Evolutionary conservation across 2,329 filamentous ascomycete genomes (phyloP).

Genomic region (Mycogone perniciosa): DNA sequence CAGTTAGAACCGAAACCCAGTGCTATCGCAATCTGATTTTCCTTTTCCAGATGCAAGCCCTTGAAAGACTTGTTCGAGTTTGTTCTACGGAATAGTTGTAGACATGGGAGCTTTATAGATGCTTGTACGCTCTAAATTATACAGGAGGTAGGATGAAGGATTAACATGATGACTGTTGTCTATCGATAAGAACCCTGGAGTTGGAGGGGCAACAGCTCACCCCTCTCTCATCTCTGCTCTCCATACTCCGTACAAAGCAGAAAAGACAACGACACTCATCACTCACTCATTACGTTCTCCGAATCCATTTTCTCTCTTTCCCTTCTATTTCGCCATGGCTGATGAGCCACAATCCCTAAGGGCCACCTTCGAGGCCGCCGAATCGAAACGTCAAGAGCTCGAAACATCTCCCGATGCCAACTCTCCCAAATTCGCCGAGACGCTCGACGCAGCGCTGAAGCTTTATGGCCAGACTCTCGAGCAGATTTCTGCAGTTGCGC

Average conservation of each 20-base stretch:
- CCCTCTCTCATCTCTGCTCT: too few species aligned
- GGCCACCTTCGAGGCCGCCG: slow-evolving; percentile 44
- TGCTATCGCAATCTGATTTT: background rate
- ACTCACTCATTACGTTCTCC: background rate
- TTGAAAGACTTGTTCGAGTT: background rate
- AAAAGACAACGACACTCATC: too few species aligned
- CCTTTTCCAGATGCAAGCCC: background rate
- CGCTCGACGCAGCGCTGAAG: slow-evolving; percentile 59
- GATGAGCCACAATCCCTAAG: slow-evolving; percentile 45
- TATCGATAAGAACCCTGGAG: too few species aligned
- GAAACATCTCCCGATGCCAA: slow-evolving; percentile 60
- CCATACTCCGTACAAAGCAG: too few species aligned
- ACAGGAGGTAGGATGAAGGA: too few species aligned
- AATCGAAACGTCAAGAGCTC: slow-evolving; percentile 48
- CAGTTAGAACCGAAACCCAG: background rate
- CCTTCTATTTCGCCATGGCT: slow-evolving; percentile 2
- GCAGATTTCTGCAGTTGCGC: slow-evolving; percentile 61
- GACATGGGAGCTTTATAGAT: too few species aligned
- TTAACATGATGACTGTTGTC: too few species aligned
- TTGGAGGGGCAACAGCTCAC: too few species aligned
- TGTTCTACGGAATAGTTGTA: too few species aligned
- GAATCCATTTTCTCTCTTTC: too few species aligned
- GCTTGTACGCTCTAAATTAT: too few species aligned
- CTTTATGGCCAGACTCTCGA: slow-evolving; percentile 68
- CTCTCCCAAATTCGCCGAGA: slow-evolving; percentile 59